Percentiles rank a stretch among this genome's conserved stretches.
These are phyloP conservation scores for Pterulicium gracile DNA, from an alignment of 1,284 basidiomycete genomes.

Conservation along the genomic window DNA sequence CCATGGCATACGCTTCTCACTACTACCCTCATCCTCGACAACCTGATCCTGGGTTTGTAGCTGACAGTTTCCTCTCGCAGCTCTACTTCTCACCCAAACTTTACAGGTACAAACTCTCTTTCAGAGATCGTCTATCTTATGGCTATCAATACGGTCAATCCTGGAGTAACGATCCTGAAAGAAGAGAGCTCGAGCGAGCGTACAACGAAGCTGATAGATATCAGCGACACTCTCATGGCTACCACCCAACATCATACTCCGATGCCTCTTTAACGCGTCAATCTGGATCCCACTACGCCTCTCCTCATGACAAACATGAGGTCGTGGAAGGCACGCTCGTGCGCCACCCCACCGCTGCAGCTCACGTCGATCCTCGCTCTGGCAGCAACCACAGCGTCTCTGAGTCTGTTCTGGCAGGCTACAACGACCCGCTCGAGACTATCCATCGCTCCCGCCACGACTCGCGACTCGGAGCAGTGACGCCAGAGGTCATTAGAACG, in stretches of 20 bases:
- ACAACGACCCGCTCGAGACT: neutral
- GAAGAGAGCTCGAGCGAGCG: neutral
- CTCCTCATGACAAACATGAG: no score
- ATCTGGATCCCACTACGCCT: no score
- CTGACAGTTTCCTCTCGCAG: neutral
- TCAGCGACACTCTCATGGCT: neutral
- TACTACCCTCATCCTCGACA: neutral
- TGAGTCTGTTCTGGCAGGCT: neutral
- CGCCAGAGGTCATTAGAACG: neutral
- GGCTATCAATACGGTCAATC: neutral
- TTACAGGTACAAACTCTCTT: neutral
- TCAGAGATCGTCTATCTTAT: neutral
- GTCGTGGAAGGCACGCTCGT: no score
- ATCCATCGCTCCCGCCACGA: neutral
- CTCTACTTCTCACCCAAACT: neutral
- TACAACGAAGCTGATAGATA: neutral
- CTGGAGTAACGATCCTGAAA: neutral
- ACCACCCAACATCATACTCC: neutral
- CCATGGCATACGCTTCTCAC: no score
- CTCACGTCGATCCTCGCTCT: neutral
- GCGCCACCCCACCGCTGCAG: neutral
- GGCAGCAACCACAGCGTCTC: neutral
- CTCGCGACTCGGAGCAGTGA: neutral
- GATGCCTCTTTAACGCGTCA: neutral
- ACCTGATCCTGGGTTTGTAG: neutral